These are phyloP conservation scores for Dactylellina haptotyla DNA, from an alignment of 2,329 filamentous ascomycete species.

Conservation along the genomic window DNA sequence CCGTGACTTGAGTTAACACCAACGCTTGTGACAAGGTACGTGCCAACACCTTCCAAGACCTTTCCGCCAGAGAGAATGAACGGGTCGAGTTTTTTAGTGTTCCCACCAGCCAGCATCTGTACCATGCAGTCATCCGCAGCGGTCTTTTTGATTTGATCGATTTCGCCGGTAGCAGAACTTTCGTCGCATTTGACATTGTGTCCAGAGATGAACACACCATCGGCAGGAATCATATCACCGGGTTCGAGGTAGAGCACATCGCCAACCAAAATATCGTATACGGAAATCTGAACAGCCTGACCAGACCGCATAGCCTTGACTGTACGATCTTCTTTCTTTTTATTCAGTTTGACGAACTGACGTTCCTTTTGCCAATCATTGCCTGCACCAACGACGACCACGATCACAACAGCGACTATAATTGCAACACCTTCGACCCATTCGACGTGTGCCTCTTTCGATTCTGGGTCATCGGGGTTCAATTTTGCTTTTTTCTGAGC, in stretches of 20 bases:
- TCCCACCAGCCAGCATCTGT: conserved; percentile 66
- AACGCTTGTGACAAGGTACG: conserved; percentile 68
- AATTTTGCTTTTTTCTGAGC: conserved; percentile 63
- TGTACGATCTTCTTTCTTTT: conserved; percentile 71
- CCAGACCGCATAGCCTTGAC: conserved; percentile 76
- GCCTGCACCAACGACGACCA: conserved; percentile 71
- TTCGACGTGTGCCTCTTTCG: conserved; percentile 67
- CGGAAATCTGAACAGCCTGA: conserved; percentile 71
- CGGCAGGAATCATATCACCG: conserved; percentile 76
- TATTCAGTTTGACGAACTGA: conserved; percentile 72
- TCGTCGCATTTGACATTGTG: conserved; percentile 77
- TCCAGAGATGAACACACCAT: conserved; percentile 75
- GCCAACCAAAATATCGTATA: conserved; percentile 75
- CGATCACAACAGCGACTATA: conserved; percentile 72
- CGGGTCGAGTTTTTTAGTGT: conserved; percentile 70
- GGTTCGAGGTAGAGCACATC: conserved; percentile 76
- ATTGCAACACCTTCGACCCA: conserved; percentile 77
- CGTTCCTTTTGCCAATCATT: conserved; percentile 77
- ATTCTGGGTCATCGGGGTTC: conserved; percentile 61
- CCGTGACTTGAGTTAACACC: conserved; percentile 69
- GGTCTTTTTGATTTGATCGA: conserved; percentile 76
- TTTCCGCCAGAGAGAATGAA: conserved; percentile 72
- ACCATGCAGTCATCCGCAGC: conserved; percentile 70
- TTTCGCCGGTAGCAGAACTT: conserved; percentile 78
- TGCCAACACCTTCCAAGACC: conserved; percentile 68